Conservation (phyloP, 352 stramenopile species). For the Peronosclerospora sorghi region DNA sequence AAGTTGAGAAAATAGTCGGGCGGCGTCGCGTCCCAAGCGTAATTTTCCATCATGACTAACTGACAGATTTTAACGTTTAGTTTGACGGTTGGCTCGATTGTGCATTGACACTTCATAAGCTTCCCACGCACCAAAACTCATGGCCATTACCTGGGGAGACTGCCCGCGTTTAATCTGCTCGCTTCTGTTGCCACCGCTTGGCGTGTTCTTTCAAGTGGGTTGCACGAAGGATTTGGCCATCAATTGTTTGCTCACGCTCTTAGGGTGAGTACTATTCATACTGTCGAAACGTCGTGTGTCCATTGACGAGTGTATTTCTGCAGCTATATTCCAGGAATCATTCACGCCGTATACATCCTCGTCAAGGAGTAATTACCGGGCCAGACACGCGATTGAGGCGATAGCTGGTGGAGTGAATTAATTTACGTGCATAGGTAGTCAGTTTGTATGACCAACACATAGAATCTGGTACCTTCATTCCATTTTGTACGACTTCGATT, state of each 20-base stretch:
- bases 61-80: too few relatives aligned
- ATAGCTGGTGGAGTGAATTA: neutral
- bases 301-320: neutral
- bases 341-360: conserved; percentile 36
- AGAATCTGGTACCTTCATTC: too few relatives aligned
- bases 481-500: too few relatives aligned
- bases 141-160: conserved; percentile 9
- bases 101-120: too few relatives aligned
- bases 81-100: too few relatives aligned
- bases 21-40: too few relatives aligned
- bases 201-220: conserved; percentile 43
- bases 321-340: conserved; percentile 47
- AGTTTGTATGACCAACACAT: neutral
- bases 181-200: conserved; percentile 36
- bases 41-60: too few relatives aligned
- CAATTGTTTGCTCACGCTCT: conserved; percentile 51
- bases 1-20: too few relatives aligned
- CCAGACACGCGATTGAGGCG: too few relatives aligned
- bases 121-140: too few relatives aligned
- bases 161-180: conserved; percentile 31
- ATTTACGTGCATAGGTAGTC: neutral
- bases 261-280: conserved; percentile 23
- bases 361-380: conserved; percentile 1
- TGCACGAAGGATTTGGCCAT: conserved; percentile 53
- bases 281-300: neutral